A percentile compares a stretch with the other conserved stretches of the same genome.
Evolutionary conservation across 1,139 yeast species (phyloP).

Genomic region (Candida neerlandica): DNA sequence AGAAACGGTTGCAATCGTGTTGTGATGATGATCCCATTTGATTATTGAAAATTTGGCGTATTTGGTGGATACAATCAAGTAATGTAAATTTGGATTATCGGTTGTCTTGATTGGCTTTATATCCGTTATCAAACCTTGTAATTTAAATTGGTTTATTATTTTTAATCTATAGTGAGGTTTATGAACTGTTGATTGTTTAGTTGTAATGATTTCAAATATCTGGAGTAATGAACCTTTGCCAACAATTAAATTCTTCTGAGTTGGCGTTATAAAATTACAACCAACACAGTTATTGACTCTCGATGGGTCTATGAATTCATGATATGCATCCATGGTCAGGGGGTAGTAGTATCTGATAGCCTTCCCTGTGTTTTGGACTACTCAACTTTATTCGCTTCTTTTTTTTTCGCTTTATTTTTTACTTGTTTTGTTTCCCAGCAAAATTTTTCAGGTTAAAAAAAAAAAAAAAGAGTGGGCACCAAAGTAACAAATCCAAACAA

Average conservation of each 20-base stretch:
- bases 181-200: slow-evolving; percentile 22
- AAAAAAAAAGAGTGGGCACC: background rate
- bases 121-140: slow-evolving; percentile 71
- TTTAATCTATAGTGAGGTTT: slow-evolving; percentile 42
- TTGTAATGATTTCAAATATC: slow-evolving; percentile 51
- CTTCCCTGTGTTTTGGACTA: too few relatives aligned
- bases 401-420: background rate
- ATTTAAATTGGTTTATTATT: slow-evolving; percentile 64
- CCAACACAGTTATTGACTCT: slow-evolving; percentile 65
- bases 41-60: slow-evolving; percentile 78
- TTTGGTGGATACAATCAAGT: slow-evolving; percentile 67
- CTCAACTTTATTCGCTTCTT: too few relatives aligned
- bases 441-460: background rate
- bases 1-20: slow-evolving; percentile 68
- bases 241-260: slow-evolving; percentile 58
- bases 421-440: slow-evolving; percentile 3
- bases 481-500: background rate
- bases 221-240: slow-evolving; percentile 77
- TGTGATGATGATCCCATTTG: slow-evolving; percentile 61
- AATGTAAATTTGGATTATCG: slow-evolving; percentile 56
- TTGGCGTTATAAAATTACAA: slow-evolving; percentile 60
- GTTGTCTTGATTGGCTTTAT: slow-evolving; percentile 55
- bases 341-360: background rate
- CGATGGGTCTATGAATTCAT: slow-evolving; percentile 79
- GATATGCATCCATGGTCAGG: slow-evolving; percentile 74